Conservation (phyloP, 371 early-diverging fungal species). For the Rhizopus stolonifer region DNA sequence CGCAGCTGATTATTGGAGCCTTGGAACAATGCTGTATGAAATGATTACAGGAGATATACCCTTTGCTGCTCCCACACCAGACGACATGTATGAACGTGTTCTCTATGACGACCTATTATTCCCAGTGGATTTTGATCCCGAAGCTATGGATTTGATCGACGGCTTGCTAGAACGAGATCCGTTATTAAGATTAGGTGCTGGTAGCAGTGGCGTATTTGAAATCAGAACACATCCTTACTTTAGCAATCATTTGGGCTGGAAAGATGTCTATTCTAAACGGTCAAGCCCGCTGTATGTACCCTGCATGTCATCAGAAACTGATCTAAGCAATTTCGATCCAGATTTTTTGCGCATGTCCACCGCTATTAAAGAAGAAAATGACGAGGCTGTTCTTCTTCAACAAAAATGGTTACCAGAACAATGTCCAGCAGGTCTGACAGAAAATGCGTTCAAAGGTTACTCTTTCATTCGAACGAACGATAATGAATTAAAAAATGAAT, state of each 20-base stretch:
- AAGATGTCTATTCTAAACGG: constrained; percentile 66
- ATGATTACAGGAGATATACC: constrained; percentile 73
- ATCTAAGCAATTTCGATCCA: constrained; percentile 62
- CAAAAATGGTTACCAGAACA: constrained; percentile 2
- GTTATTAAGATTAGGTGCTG: constrained; percentile 58
- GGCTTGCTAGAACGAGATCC: constrained; percentile 73
- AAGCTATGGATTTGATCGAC: constrained; percentile 53
- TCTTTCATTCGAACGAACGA: constrained; percentile 8
- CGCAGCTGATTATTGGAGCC: constrained; percentile 96
- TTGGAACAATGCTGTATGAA: constrained; percentile 92
- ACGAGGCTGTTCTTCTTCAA: constrained; percentile 3
- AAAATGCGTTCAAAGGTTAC: constrained; percentile 23
- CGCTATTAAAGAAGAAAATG: constrained; percentile 17
- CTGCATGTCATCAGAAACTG: constrained; percentile 41
- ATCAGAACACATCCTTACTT: constrained; percentile 74
- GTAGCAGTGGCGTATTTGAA: constrained; percentile 52
- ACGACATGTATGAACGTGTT: constrained; percentile 77
- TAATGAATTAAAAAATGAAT: constrained; percentile 1
- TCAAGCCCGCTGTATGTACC: constrained; percentile 64
- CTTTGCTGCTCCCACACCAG: constrained; percentile 69
- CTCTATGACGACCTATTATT: constrained; percentile 70
- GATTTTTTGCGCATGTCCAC: constrained; percentile 48
- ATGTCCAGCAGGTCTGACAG: constrained; percentile 13
- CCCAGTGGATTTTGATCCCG: constrained; percentile 52
- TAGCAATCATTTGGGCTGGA: constrained; percentile 62